Evolutionary conservation across 2,329 filamentous ascomycete genomes (phyloP), one percentile per base, ranked within the genome.

Genomic region (Verticillium nubilum): DNA sequence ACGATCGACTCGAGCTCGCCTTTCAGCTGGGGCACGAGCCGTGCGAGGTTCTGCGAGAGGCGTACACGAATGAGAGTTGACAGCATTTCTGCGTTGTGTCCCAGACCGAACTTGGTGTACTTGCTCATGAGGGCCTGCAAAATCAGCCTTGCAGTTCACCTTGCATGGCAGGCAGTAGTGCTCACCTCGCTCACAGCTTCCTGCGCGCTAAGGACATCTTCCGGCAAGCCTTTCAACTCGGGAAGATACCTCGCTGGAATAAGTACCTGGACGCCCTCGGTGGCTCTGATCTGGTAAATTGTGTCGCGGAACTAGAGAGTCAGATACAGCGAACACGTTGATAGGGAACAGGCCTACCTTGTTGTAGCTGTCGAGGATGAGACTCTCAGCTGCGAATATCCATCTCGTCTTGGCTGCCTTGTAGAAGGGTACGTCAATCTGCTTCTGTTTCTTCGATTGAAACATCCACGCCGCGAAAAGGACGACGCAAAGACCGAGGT

Each of bases 201-300:
- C 5, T 73, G 76, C 9, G 79, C 76, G 59, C 80, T 82, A 42
- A 82, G 67, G 9, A 78, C 72, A 52, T 80, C 75, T 58, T 82
- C 80, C 0, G 79, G 79, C 5, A 82, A 64, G 6, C 73, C 73
- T 64, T 80, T 81, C 26, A 82, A 69, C 66, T 82, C 79, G 12
- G 73, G 68, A 2, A 82, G 69, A 10, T 80, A 68, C 19, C 69
- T 74, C 12, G 76, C 70, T 3, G 80, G 80, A 29, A 82, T 72
- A 54, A 82, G 68, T 10, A 80, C 77, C 61, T 81, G 78, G 17
- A 75, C 62, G 12, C 80, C 80, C 64, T 82, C 80, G 1, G 80
- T 82, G 4, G 78, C 78, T 64, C 75, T 78, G 67, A 82, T 79
- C 61, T 81, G 78, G 59, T 82, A 82, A 17, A 78, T 74, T n/a